Percentiles rank a stretch among this genome's conserved stretches.
phyloP scores from a whole-genome alignment of 148 eudicot species.

The Silene conica region DNA sequence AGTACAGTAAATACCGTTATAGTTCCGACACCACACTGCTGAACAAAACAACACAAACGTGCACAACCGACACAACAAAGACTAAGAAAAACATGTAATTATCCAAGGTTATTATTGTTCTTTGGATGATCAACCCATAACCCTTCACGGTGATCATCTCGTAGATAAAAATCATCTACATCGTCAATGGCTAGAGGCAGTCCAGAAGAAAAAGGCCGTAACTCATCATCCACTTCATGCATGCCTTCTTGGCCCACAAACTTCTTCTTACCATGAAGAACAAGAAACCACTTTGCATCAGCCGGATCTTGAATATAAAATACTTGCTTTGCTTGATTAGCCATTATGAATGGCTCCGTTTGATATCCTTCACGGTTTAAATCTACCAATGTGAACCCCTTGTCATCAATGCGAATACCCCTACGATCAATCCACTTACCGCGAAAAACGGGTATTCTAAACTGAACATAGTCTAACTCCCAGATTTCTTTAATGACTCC shows the following conservation, averaged over 20 bases:
- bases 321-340: neutral
- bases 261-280: neutral
- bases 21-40: no score
- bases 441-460: neutral
- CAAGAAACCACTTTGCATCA: neutral
- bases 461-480: neutral
- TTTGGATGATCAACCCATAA: no score
- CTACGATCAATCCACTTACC: slow-evolving; percentile 6
- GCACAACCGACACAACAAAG: no score
- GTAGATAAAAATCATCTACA: no score
- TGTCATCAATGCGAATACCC: no score
- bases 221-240: slow-evolving; percentile 1
- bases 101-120: no score
- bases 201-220: neutral
- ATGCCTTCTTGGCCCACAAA: neutral
- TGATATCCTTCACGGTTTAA: neutral
- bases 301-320: neutral
- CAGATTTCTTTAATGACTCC: no score
- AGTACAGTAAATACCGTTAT: no score
- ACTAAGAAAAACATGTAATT: no score
- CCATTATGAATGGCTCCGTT: neutral
- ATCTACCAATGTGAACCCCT: no score
- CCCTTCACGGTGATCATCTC: no score
- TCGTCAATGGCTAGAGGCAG: neutral
- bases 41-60: no score